phyloP scores from a whole-genome alignment of 768 basidiomycete species.

The Heimioporus sp. region DNA sequence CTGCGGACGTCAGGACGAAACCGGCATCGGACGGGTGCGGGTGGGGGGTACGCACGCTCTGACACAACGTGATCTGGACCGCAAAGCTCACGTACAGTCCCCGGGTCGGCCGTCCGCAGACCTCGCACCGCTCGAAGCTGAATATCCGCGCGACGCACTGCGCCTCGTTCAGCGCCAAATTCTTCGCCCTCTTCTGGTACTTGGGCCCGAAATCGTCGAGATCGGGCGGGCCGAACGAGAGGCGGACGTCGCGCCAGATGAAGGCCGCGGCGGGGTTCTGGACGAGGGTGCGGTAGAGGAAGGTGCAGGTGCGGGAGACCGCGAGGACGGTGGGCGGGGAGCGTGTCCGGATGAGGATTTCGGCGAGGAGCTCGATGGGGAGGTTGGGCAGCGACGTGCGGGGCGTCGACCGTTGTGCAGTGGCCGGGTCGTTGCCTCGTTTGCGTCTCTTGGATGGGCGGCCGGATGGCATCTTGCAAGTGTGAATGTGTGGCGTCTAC shows the following conservation, averaged over 20 bases:
- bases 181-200: too few species aligned
- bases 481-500: too few species aligned
- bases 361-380: conserved; percentile 64
- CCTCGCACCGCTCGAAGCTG: conserved; percentile 54
- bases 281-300: conserved; percentile 48
- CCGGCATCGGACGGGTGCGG: too few species aligned
- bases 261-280: conserved; percentile 41
- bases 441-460: conserved; percentile 10
- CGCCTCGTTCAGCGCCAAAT: conserved; percentile 46
- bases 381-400: conserved; percentile 27
- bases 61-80: conserved; percentile 46
- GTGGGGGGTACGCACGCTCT: conserved; percentile 26
- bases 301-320: conserved; percentile 56
- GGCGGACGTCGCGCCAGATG: conserved; percentile 60
- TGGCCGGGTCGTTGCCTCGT: not conserved
- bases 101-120: conserved; percentile 42
- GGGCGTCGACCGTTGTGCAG: not conserved
- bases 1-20: conserved; percentile 7
- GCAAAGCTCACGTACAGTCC: conserved; percentile 48
- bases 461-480: not conserved
- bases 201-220: conserved; percentile 28
- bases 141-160: conserved; percentile 67
- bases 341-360: conserved; percentile 51
- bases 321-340: conserved; percentile 60
- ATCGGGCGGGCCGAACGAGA: conserved; percentile 38